Evolutionary conservation across 225 moss, liverwort and hornwort genomes (phyloP).

Genomic region (Straminergon stramineum): DNA sequence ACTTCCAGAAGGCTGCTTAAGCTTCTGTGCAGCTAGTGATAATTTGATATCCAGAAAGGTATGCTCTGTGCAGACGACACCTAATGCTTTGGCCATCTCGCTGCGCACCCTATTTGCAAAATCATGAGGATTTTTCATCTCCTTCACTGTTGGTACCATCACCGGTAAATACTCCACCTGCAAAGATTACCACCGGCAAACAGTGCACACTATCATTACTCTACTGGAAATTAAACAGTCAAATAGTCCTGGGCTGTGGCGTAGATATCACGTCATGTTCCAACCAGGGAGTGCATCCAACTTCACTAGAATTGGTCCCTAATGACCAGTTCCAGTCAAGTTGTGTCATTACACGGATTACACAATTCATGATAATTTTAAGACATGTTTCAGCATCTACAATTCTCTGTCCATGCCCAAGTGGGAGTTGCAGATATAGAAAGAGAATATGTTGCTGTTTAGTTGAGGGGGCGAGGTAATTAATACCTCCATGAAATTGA

Average conservation of each 20-base stretch:
- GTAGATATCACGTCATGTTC: neutral
- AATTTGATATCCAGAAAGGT: constrained; percentile 48
- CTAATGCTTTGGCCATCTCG: constrained; percentile 40
- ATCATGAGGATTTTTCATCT: constrained; percentile 37
- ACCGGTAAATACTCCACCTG: constrained; percentile 62
- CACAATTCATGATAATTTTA: neutral
- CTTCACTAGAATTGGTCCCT: neutral
- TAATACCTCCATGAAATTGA: constrained; percentile 58
- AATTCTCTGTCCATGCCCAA: neutral
- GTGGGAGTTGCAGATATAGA: neutral
- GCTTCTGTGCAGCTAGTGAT: constrained; percentile 36
- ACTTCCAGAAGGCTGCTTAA: constrained; percentile 29
- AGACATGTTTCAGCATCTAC: neutral
- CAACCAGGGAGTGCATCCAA: neutral
- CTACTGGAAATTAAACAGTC: neutral
- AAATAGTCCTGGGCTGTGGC: neutral
- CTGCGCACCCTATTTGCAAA: constrained; percentile 44
- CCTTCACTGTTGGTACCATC: constrained; percentile 37
- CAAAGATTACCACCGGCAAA: neutral
- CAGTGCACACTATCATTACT: neutral
- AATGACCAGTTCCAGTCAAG: neutral
- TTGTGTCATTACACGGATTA: neutral
- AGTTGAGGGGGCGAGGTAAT: neutral
- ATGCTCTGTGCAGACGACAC: constrained; percentile 46
- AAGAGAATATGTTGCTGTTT: neutral